Conservation (phyloP, 2,329 filamentous ascomycete species). For the Aspergillus sp. region DNA sequence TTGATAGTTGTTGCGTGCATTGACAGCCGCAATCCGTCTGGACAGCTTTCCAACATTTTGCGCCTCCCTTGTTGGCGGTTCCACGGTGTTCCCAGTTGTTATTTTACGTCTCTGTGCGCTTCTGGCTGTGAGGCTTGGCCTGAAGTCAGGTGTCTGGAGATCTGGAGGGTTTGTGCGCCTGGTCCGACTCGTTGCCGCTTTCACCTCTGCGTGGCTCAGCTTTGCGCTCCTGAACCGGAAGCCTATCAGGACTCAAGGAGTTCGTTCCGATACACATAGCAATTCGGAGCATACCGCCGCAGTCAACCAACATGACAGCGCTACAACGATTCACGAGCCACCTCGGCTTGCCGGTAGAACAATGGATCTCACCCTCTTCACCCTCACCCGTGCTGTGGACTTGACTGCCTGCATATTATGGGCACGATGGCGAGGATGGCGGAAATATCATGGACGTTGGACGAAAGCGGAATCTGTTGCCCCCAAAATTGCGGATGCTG, state of each 20-base stretch:
- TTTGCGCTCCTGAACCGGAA: conserved; percentile 50
- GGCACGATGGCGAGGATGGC: conserved; percentile 46
- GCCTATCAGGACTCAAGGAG: conserved; percentile 20
- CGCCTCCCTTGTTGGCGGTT: conserved; percentile 52
- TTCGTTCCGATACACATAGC: conserved; percentile 7
- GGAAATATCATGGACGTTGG: conserved; percentile 28
- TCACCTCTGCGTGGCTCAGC: conserved; percentile 50
- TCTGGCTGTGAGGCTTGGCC: conserved; percentile 19
- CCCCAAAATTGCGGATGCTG: conserved; percentile 58
- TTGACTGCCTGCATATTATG: conserved; percentile 67
- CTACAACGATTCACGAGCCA: conserved; percentile 15
- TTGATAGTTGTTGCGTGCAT: conserved; percentile 36
- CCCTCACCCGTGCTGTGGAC: conserved; percentile 69
- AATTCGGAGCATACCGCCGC: conserved; percentile 7
- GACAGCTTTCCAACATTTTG: conserved; percentile 55
- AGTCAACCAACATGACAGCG: conserved; percentile 4
- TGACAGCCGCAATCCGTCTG: conserved; percentile 41
- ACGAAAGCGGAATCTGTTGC: conserved; percentile 41
- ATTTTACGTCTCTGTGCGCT: conserved; percentile 26
- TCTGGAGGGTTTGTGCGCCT: conserved; percentile 21
- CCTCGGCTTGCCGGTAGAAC: conserved; percentile 65
- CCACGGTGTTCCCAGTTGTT: conserved; percentile 44
- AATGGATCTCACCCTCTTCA: conserved; percentile 79
- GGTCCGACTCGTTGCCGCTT: conserved; percentile 45
- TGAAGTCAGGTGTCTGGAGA: conserved; percentile 14